Base-by-base conservation (phyloP, 108 stramenopile species). In the Stephanodiscus triporus region DNA sequence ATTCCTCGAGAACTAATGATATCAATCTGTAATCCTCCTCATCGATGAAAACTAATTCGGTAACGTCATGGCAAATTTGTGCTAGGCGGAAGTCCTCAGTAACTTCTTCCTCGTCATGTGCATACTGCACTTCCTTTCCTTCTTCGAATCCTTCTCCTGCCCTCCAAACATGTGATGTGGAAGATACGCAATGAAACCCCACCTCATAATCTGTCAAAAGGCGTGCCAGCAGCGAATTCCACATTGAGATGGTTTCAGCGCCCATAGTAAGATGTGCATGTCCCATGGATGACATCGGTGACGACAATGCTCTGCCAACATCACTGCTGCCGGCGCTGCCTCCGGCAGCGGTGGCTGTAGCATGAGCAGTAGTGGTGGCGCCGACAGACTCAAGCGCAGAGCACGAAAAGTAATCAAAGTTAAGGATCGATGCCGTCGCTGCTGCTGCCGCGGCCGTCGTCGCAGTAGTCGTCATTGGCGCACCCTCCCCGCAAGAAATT, bases 211-310 rank as follows among this genome's bases (percentile, higher is more conserved):
- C 66, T 2, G 49, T n/a, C 72, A 80, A 62, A 37, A 80, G 72
- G 32, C 72, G 72, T 58, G 72, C 32, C 58, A 73, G 17, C 26
- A 73, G 38, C 13, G 42, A 34, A 80, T 80, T 69, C 78, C 78
- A 80, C 72, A 73, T 80, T 9, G 61, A 37, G 36, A 73, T 69
- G 30, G 72, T 80, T 17, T 80, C 66, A 27, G 24, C 9, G 0
- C 78, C 78, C 78, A 80, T 73, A 34, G 68, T 73, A 20, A 50
- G 40, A 73, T 80, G 78, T 20, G 72, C 67, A 61, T 80, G 78
- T 57, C 56, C 56, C 17, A 38, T 1, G 50, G 36, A 63, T 17
- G 66, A 53, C 51, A 38, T 23, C 34, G 48, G 8, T 24, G 70
- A 70, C 43, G 59, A 54, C 13, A 47, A 72, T 72, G 45, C 27